Conservation (phyloP, 495 filamentous ascomycete species). For the Hypoxylon fuscum region DNA sequence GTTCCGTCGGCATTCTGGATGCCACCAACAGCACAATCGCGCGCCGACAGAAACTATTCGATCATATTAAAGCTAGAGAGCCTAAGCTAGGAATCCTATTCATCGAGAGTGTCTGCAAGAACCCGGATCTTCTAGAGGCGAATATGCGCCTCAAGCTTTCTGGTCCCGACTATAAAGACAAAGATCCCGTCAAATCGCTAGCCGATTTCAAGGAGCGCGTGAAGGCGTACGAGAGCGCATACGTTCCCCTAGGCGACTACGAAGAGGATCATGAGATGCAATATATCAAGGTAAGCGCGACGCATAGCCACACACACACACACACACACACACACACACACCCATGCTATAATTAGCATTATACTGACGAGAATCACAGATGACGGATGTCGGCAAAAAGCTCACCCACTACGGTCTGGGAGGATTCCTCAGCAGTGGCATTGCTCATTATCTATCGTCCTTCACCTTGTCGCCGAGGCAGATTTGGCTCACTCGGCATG, state of each 20-base stretch:
- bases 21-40: conserved; percentile 95
- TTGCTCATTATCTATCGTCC: conserved; percentile 91
- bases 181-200: conserved; percentile 83
- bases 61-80: conserved; percentile 81
- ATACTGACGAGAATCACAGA: conserved; percentile 56
- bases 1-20: conserved; percentile 97
- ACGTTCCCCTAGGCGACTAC: conserved; percentile 88
- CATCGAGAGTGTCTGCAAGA: conserved; percentile 91
- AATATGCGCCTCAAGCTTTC: conserved; percentile 99
- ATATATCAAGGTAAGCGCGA: conserved; percentile 77
- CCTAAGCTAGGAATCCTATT: conserved; percentile 91
- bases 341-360: no score
- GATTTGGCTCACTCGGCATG: conserved; percentile 98
- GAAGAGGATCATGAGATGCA: conserved; percentile 90
- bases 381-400: conserved; percentile 98
- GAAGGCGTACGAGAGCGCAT: conserved; percentile 91
- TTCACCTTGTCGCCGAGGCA: conserved; percentile 95
- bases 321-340: no score
- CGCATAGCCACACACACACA: neutral
- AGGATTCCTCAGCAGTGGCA: conserved; percentile 89
- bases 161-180: conserved; percentile 93
- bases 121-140: conserved; percentile 83
- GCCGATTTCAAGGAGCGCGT: conserved; percentile 94
- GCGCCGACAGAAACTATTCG: conserved; percentile 82
- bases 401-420: conserved; percentile 87